Percentiles rank a stretch among this genome's conserved stretches.
phyloP scores from a whole-genome alignment of 2,329 filamentous ascomycete genomes.

The Monosporascus sp. region DNA sequence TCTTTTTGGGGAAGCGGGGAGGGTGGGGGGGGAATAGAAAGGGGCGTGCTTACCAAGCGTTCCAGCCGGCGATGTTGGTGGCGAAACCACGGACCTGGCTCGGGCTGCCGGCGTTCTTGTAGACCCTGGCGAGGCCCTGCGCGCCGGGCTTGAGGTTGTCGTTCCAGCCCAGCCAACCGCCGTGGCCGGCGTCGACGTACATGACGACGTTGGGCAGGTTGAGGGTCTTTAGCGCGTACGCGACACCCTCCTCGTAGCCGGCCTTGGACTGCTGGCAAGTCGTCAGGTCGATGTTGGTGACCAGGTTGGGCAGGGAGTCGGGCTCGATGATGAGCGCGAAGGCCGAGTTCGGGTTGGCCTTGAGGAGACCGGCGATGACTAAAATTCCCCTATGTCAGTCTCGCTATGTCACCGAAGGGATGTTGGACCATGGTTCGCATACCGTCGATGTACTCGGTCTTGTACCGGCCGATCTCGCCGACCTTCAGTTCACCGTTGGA shows the following conservation, averaged over 20 bases:
- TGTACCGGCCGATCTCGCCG: slow-evolving; percentile 46
- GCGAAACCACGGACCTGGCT: slow-evolving; percentile 47
- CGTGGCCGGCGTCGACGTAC: slow-evolving; percentile 55
- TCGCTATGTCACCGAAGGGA: not conserved
- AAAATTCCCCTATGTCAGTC: not conserved
- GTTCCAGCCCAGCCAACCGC: slow-evolving; percentile 55
- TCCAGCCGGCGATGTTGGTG: slow-evolving; percentile 56
- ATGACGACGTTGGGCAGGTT: slow-evolving; percentile 54
- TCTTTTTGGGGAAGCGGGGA: too few species aligned
- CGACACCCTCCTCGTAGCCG: slow-evolving; percentile 45
- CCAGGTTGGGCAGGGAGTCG: slow-evolving; percentile 53
- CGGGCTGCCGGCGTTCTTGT: slow-evolving; percentile 47
- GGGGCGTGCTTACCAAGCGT: slow-evolving; percentile 39
- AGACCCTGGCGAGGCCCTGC: slow-evolving; percentile 42
- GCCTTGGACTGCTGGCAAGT: slow-evolving; percentile 43
- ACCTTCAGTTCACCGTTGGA: slow-evolving; percentile 54
- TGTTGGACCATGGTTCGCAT: slow-evolving; percentile 3
- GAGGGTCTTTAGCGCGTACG: slow-evolving; percentile 47
- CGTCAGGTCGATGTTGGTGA: slow-evolving; percentile 47
- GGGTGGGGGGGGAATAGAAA: not conserved
- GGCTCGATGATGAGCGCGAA: slow-evolving; percentile 47
- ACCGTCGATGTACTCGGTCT: slow-evolving; percentile 47
- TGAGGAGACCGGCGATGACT: slow-evolving; percentile 37
- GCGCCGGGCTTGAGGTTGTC: slow-evolving; percentile 49
- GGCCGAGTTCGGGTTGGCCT: slow-evolving; percentile 40